These are phyloP conservation scores for Lactarius pseudohatsudake DNA, from an alignment of 768 basidiomycete genomes.

Conservation along the genomic window DNA sequence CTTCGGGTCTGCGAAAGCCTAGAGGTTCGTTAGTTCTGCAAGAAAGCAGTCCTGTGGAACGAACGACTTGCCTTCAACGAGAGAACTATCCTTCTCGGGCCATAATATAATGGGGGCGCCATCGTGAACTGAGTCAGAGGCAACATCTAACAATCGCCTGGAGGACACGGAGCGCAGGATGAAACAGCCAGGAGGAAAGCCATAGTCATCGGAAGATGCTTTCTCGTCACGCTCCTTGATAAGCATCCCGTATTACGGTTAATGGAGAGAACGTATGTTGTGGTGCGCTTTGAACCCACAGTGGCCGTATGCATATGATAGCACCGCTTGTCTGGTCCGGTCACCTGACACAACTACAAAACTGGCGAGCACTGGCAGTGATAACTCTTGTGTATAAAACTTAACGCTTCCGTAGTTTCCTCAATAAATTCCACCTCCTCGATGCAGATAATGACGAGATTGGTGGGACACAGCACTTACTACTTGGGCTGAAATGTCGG, in stretches of 20 bases:
- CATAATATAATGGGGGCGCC: constrained; percentile 63
- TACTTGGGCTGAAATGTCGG: too few species aligned
- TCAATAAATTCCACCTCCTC: too few species aligned
- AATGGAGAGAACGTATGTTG: not conserved
- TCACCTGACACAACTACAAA: too few species aligned
- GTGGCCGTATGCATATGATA: too few species aligned
- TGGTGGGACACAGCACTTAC: too few species aligned
- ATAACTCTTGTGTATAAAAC: too few species aligned
- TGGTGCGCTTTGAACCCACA: not conserved
- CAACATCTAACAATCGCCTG: constrained; percentile 58
- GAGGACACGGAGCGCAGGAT: constrained; percentile 55
- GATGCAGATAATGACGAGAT: too few species aligned
- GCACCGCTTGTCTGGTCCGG: too few species aligned
- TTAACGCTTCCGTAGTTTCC: too few species aligned
- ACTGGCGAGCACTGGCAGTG: too few species aligned
- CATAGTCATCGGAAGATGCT: constrained; percentile 26
- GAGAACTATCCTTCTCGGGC: constrained; percentile 70
- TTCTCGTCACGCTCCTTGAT: constrained; percentile 16
- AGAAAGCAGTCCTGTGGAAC: not conserved
- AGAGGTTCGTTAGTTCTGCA: constrained; percentile 5
- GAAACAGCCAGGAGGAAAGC: constrained; percentile 56
- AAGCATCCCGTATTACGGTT: constrained; percentile 7
- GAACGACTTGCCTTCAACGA: constrained; percentile 64
- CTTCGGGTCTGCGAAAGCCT: constrained; percentile 67
- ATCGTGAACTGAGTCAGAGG: constrained; percentile 53